These are phyloP conservation scores for Colletotrichum spaethianum DNA, from an alignment of 2,329 filamentous ascomycete species.

Conservation along the genomic window DNA sequence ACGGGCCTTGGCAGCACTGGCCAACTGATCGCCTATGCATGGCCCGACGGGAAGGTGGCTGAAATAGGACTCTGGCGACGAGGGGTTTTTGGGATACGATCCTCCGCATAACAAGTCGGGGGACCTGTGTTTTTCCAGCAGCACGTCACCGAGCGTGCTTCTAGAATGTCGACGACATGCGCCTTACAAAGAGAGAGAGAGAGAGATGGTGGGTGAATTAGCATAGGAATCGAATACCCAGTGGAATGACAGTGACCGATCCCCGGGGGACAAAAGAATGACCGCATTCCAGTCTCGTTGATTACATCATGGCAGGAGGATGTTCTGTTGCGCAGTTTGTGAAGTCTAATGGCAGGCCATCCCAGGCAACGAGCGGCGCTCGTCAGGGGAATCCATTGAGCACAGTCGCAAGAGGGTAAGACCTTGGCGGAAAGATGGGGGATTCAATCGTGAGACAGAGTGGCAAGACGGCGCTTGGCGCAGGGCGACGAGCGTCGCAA, in stretches of 20 bases:
- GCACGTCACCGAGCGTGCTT: neutral
- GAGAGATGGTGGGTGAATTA: neutral
- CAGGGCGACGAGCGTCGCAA: conserved; percentile 14
- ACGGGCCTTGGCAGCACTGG: conserved; percentile 14
- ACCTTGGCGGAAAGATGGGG: neutral
- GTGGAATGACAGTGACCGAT: neutral
- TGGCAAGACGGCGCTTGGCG: conserved; percentile 18
- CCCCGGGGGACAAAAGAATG: neutral
- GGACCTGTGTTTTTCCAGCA: neutral
- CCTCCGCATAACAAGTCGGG: neutral
- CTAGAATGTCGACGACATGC: neutral
- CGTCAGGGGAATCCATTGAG: neutral
- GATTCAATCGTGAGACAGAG: conserved; percentile 21
- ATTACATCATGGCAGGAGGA: neutral
- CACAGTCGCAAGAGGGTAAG: neutral
- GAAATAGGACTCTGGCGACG: conserved; percentile 4
- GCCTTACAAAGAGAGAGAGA: neutral
- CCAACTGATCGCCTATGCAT: conserved; percentile 12
- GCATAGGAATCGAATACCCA: conserved; percentile 8
- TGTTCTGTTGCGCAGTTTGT: neutral
- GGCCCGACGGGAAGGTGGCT: conserved; percentile 6
- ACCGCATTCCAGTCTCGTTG: neutral
- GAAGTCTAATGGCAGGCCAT: neutral
- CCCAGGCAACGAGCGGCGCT: neutral
- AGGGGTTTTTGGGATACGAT: neutral